Base-by-base conservation (phyloP, 345 rosid genomes). In the Salix dunnii region DNA sequence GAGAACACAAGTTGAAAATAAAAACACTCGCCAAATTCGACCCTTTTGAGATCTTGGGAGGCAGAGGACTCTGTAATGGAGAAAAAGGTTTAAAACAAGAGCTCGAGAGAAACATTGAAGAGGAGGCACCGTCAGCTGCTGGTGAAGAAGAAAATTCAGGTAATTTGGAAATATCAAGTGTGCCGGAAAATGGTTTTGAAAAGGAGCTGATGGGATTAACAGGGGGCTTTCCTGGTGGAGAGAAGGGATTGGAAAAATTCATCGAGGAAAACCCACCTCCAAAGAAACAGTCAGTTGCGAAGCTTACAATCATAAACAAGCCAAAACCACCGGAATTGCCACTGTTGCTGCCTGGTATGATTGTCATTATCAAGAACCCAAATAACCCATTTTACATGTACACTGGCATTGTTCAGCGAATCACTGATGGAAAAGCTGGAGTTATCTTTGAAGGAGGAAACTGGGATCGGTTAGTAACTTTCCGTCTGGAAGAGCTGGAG, bases 141-240 rank as follows among this genome's bases (percentile, higher is more conserved):
- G 75, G 72, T 21, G 68, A 27, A 40, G 81, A 71, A 0, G 80
- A 30, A 73, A 49, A 72, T 53, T 69, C 79, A 10, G 80, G 70
- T 1, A 40, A 46, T 8, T 73, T 42, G 28, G 77, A 7, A 12
- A 46, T 42, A n/a, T 12, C 77, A 4, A 63, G 61, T 48, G 87
- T 89, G 62, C 90, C 93, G 2, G 93, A 91, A 77, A 75, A 85
- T 17, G 96, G 80, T 66, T 95, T 93, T 23, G 94, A 84, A 4
- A 95, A 91, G 82, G 97, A 92, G 80, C 40, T 96, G 85, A 87
- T 93, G 96, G 99, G 98, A 12, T 81, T 96, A 64, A 93, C 97
- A 0, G 98, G 98, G 25, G 98, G 98, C 30, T 92, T 91, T 58
- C 98, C 97, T 0, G 98, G 98, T 1, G 97, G 97, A 1, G 98